These are phyloP conservation scores for Actinomortierella wolfii DNA, from an alignment of 371 early-diverging fungal species.

Conservation along the genomic window DNA sequence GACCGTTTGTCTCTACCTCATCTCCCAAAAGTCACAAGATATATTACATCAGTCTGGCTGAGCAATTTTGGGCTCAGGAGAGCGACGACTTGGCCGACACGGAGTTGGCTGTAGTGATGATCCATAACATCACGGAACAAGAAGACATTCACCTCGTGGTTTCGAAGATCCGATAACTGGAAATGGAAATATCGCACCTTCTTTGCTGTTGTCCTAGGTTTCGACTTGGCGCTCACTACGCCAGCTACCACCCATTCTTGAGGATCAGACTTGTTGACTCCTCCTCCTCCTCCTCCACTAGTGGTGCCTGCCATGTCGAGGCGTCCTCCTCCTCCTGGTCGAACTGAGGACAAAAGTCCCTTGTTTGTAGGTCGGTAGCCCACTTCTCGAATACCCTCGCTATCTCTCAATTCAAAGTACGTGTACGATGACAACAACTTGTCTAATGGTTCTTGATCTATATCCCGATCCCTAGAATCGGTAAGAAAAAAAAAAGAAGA, in stretches of 20 bases:
- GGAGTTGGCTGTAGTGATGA: conserved; percentile 14
- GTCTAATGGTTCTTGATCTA: too few relatives aligned
- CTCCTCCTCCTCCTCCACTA: neutral
- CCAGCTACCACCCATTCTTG: conserved; percentile 30
- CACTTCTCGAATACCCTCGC: neutral
- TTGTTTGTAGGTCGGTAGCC: conserved; percentile 1
- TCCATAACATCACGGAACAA: conserved; percentile 33
- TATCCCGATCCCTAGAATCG: too few relatives aligned
- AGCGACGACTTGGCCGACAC: conserved; percentile 24
- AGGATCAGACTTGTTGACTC: neutral
- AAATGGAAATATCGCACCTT: conserved; percentile 28
- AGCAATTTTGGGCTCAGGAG: conserved; percentile 32
- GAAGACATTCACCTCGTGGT: conserved; percentile 26
- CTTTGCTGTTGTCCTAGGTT: conserved; percentile 19
- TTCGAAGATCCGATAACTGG: conserved; percentile 27
- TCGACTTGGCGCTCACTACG: conserved; percentile 37
- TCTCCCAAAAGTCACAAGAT: neutral
- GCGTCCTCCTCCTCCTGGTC: conserved; percentile 1
- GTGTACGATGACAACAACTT: too few relatives aligned
- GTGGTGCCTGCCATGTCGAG: neutral
- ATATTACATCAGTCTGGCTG: conserved; percentile 32
- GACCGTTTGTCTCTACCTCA: too few relatives aligned
- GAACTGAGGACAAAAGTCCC: conserved; percentile 10
- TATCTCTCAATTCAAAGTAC: too few relatives aligned
- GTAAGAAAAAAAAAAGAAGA: too few relatives aligned